Evolutionary conservation across 306 rosid species (phyloP).

Genomic region (Oemleria cerasiformis): DNA sequence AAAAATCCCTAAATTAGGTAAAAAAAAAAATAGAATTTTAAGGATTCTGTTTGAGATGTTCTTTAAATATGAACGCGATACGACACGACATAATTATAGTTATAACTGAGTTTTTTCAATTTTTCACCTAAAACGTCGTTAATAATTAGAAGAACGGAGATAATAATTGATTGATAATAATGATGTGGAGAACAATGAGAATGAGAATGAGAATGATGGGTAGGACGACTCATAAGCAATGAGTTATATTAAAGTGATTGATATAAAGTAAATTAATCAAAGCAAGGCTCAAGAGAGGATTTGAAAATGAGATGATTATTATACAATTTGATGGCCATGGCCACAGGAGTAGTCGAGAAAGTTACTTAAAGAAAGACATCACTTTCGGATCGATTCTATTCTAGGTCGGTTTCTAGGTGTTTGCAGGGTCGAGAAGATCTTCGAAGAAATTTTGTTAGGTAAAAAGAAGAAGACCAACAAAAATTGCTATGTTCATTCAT

Average conservation of each 20-base stretch:
- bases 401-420: background rate
- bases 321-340: background rate
- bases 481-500: conserved; percentile 8
- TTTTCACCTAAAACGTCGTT: no score
- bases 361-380: background rate
- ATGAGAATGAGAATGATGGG: conserved; percentile 20
- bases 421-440: conserved; percentile 31
- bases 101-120: no score
- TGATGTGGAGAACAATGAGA: background rate
- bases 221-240: conserved; percentile 15
- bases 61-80: no score
- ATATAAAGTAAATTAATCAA: conserved; percentile 14
- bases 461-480: background rate
- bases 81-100: no score
- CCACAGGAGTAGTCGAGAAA: background rate
- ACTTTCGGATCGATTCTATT: background rate
- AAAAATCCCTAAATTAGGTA: no score
- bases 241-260: background rate
- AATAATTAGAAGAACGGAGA: conserved; percentile 23
- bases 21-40: no score
- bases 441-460: conserved; percentile 14
- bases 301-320: background rate
- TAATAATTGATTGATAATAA: conserved; percentile 19
- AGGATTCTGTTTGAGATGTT: no score
- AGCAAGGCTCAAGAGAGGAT: background rate